These are phyloP conservation scores for Globisporangium yorkense DNA, from an alignment of 352 stramenopile species.

Conservation along the genomic window DNA sequence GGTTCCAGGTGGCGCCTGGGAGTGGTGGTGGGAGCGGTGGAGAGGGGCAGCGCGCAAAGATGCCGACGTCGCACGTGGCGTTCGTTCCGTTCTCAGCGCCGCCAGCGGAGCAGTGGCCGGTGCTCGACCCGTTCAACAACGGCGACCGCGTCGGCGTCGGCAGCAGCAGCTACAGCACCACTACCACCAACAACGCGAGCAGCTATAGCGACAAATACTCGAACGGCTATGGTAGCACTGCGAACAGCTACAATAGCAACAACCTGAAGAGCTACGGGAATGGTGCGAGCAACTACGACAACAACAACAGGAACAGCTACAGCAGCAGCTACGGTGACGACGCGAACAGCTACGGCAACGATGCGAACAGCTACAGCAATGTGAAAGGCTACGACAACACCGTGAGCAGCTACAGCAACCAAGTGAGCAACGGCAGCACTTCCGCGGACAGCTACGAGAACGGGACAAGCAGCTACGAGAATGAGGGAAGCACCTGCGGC, in stretches of 20 bases:
- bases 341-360: background rate
- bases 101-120: background rate
- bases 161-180: no score
- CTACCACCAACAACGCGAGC: background rate
- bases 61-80: background rate
- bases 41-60: background rate
- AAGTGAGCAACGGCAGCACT: slow-evolving; percentile 1
- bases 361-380: background rate
- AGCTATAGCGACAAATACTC: background rate
- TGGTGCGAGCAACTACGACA: background rate
- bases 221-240: background rate
- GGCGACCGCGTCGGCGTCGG: background rate
- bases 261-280: background rate
- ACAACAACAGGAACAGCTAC: background rate
- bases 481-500: no score
- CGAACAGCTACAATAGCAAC: background rate
- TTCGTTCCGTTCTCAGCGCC: background rate
- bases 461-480: background rate
- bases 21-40: background rate
- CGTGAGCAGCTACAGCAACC: slow-evolving; percentile 1
- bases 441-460: background rate
- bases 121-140: background rate
- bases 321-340: no score
- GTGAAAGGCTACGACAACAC: background rate
- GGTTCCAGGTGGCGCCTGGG: no score